Evolutionary conservation across 306 rosid species (phyloP), one percentile per base, ranked within the genome.

Genomic region (Biancaea sappan): DNA sequence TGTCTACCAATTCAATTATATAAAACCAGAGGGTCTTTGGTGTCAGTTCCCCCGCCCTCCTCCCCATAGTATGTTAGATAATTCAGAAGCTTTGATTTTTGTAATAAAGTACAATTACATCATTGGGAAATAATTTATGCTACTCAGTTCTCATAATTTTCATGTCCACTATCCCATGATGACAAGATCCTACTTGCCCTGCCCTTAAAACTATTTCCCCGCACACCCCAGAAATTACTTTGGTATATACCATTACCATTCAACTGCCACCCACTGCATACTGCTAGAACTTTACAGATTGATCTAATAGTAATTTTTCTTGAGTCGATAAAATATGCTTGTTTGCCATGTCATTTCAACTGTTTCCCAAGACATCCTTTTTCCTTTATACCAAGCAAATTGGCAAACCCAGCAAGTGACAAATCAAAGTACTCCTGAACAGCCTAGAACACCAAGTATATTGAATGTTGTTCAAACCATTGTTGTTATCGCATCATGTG

Each of bases 21-120:
- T 62, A n/a, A 69, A 46, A 38, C 29, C 66, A 58, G 18, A 60
- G 26, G 37, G 21, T 53, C 26, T 58, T 4, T 15, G 25, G 62
- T 21, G 69, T 46, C 41, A 47, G 70, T 31, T 48, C 40, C 28
- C 25, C 19, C 25, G 43, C 40, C 43, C 32, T 1, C 53, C 25
- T 41, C 40, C 43, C 32, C 3, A 52, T 12, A 67, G 60, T 47
- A 53, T 4, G n/a, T 69, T 60, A 43, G 57, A 69, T 69, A 60
- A 22, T 15, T 77, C 19, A 34, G 63, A 77, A 71, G 43, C 69
- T 80, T 24, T 40, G 73, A 29, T 58, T 47, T 73, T 38, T 67
- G 37, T 57, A 15, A 57, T 57, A 25, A 22, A 54, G 43, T 56
- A 43, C 57, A 26, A 8, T 52, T 52, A 8, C 41, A 34, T 32